Percentiles rank a stretch among this genome's conserved stretches.
Evolutionary conservation across 1,284 basidiomycete genomes (phyloP).

Genomic region (Austroboletus niveus): DNA sequence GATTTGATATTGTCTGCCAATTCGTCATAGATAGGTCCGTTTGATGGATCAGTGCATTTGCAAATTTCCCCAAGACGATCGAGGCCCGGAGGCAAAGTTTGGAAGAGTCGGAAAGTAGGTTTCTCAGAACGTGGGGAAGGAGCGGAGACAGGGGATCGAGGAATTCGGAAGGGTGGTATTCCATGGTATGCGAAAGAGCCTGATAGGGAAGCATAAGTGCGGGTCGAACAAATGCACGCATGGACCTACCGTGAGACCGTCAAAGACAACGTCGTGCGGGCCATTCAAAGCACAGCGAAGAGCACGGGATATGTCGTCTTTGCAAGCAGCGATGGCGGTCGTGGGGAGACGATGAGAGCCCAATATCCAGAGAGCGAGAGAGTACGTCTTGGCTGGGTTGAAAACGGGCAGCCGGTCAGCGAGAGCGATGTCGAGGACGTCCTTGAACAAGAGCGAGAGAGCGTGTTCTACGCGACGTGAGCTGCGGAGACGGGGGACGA

Average conservation of each 20-base stretch:
- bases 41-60: slow-evolving; percentile 27
- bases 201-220: slow-evolving; percentile 20
- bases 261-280: slow-evolving; percentile 17
- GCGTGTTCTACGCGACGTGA: slow-evolving; percentile 25
- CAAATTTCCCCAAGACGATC: slow-evolving; percentile 42
- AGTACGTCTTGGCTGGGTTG: slow-evolving; percentile 44
- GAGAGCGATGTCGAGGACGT: slow-evolving; percentile 35
- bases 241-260: slow-evolving; percentile 44
- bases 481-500: slow-evolving; percentile 2
- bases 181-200: slow-evolving; percentile 43
- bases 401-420: slow-evolving; percentile 38
- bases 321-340: slow-evolving; percentile 33
- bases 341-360: slow-evolving; percentile 46
- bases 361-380: slow-evolving; percentile 49
- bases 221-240: neutral
- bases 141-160: slow-evolving; percentile 33
- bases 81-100: slow-evolving; percentile 40
- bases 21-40: slow-evolving; percentile 7
- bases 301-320: slow-evolving; percentile 29
- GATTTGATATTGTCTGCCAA: slow-evolving; percentile 15
- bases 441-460: slow-evolving; percentile 42
- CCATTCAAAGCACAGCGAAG: slow-evolving; percentile 35
- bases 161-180: slow-evolving; percentile 32
- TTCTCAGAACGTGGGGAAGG: slow-evolving; percentile 38
- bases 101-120: slow-evolving; percentile 33